Evolutionary conservation across 257 asterid genomes (phyloP), one percentile per base, ranked within the genome.

Genomic region (Solanum sitiens): DNA sequence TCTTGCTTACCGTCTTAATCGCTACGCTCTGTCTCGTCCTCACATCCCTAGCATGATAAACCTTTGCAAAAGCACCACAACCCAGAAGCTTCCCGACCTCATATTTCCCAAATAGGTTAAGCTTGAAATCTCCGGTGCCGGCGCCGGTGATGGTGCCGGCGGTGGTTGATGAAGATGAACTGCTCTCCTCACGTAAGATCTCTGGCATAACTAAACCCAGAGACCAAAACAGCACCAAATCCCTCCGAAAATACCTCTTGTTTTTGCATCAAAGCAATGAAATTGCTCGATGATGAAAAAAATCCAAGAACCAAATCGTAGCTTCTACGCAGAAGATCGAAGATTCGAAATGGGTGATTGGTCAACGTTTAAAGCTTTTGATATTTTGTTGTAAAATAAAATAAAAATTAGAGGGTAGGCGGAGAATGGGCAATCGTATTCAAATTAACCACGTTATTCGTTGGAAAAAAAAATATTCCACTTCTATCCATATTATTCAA

Each of bases 21-120:
- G 87, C 87, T 8, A 85, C 87, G 23, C 76, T 85, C 16, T 85
- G 87, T 5, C 87, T 71, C 2, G 87, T 85, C 20, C 25, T 44
- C n/a, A 67, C 6, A 16, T 65, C 87, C 44, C 87, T 68, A 5
- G 82, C 87, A 71, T 85, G 80, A 42, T 85, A 85, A 33, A 85
- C 87, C 63, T 85, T 85, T 1, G 87, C 87, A 71, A 71, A 85
- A 32, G 87, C 87, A 8, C 87, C 87, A 4, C 87, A 85, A 7
- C 87, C 87, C 2, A 85, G 33, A 59, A 85, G 59, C 11, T 42
- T 85, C 14, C 87, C 87, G 27, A 85, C 79, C 65, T 85, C 87
- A 2, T 85, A 85, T 39, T 85, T 85, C 15, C 79, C 87, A 11
- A 85, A 85, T 11, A 85, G 80, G 44, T 37, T 65, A 39, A 67